phyloP scores from a whole-genome alignment of 768 basidiomycete species.

The Atractiella rhizophila region DNA sequence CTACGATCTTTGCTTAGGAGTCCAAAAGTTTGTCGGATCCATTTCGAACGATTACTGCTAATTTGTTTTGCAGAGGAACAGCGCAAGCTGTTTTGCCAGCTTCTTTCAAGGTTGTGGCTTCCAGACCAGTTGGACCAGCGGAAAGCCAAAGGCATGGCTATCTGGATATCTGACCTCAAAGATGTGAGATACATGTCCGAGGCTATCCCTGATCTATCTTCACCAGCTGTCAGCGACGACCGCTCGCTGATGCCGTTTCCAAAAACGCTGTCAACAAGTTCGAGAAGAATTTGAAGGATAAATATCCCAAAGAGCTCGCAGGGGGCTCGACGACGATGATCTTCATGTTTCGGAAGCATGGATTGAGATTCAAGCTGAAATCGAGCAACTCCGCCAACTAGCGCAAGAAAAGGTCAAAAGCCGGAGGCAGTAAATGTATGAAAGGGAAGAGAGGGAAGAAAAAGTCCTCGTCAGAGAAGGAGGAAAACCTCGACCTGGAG shows the following conservation, averaged over 20 bases:
- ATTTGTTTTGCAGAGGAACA: slow-evolving; percentile 18
- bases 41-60: not conserved
- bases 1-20: slow-evolving; percentile 21
- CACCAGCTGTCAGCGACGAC: slow-evolving; percentile 31
- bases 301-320: slow-evolving; percentile 9
- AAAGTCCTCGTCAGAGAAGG: too few species aligned
- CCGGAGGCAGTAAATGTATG: too few species aligned
- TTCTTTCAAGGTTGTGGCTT: slow-evolving; percentile 24
- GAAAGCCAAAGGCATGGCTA: slow-evolving; percentile 27
- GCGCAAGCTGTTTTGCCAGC: slow-evolving; percentile 22
- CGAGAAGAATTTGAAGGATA: slow-evolving; percentile 36
- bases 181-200: slow-evolving; percentile 23
- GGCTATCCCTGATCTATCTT: slow-evolving; percentile 16
- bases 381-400: too few species aligned
- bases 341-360: too few species aligned
- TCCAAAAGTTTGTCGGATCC: slow-evolving; percentile 19
- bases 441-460: too few species aligned
- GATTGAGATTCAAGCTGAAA: too few species aligned
- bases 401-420: too few species aligned
- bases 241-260: slow-evolving; percentile 32
- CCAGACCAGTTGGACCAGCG: slow-evolving; percentile 21
- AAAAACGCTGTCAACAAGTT: slow-evolving; percentile 51
- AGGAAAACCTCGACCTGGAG: too few species aligned
- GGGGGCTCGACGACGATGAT: too few species aligned
- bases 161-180: slow-evolving; percentile 35